Evolutionary conservation across 768 basidiomycete species (phyloP).

Genomic region (Boletus edulis): DNA sequence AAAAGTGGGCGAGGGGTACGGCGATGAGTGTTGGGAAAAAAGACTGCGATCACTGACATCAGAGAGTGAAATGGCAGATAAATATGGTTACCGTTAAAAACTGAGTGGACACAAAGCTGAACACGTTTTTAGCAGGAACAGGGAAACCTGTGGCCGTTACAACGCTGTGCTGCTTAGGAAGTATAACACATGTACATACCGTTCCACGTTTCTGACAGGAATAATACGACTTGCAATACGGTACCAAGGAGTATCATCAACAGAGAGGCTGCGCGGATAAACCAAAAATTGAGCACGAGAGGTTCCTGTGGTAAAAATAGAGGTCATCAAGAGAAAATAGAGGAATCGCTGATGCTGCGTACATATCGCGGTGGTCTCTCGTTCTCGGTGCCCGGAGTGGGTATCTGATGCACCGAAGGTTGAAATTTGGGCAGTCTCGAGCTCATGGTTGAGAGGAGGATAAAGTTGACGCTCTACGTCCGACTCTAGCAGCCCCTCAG

Average conservation of each 20-base stretch:
- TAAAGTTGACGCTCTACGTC: not conserved
- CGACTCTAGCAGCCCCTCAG: no score
- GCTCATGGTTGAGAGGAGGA: conserved; percentile 6
- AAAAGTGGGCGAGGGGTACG: conserved; percentile 48
- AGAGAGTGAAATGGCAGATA: not conserved
- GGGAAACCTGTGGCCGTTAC: conserved; percentile 44
- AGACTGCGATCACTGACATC: conserved; percentile 36
- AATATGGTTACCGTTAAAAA: conserved; percentile 41
- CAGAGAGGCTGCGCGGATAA: conserved; percentile 39
- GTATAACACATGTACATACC: conserved; percentile 8
- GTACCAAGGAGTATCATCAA: conserved; percentile 38
- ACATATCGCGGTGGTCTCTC: conserved; percentile 45
- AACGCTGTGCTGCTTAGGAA: not conserved
- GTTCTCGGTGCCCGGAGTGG: conserved; percentile 35
- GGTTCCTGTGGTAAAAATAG: conserved; percentile 23
- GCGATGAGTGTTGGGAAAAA: conserved; percentile 57
- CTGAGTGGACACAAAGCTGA: conserved; percentile 45
- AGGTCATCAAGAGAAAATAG: not conserved
- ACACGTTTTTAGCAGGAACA: conserved; percentile 49
- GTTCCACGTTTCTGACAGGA: conserved; percentile 14
- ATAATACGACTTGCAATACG: conserved; percentile 8
- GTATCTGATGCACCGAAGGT: conserved; percentile 49
- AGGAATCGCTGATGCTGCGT: conserved; percentile 10
- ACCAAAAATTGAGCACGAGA: conserved; percentile 34
- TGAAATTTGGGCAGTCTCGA: conserved; percentile 32